Conservation (phyloP, 2,329 filamentous ascomycete genomes). For the Penicillium sp. region DNA sequence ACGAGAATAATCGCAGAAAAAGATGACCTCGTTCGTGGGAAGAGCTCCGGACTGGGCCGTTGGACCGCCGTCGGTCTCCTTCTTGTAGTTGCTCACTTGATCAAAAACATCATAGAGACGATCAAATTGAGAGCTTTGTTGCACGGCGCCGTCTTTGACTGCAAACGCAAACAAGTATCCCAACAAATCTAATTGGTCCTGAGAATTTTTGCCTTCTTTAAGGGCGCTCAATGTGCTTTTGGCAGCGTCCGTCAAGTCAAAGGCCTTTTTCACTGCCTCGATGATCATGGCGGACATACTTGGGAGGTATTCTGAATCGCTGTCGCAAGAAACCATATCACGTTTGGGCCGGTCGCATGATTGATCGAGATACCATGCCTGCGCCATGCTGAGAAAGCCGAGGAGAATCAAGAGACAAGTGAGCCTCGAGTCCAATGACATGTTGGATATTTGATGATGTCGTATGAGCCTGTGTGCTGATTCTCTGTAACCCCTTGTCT, state of each 20-base stretch:
- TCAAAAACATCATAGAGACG: background rate
- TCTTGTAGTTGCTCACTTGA: no score
- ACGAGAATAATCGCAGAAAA: background rate
- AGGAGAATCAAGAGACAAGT: background rate
- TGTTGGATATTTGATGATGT: no score
- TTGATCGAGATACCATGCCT: background rate
- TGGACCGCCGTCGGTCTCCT: background rate
- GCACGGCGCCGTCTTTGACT: background rate
- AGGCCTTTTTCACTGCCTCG: background rate
- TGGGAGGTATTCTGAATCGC: background rate
- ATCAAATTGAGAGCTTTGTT: background rate
- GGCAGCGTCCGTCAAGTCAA: background rate
- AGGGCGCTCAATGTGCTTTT: background rate
- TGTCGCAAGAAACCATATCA: background rate
- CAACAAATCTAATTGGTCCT: background rate
- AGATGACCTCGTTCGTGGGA: background rate
- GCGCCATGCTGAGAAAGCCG: background rate
- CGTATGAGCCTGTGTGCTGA: no score
- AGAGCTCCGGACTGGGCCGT: background rate
- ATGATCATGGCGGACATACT: background rate
- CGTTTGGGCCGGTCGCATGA: background rate
- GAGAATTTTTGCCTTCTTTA: background rate
- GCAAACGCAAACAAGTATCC: background rate
- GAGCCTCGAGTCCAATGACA: no score
- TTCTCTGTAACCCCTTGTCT: no score